A percentile compares a stretch with the other conserved stretches of the same genome.
Evolutionary conservation across 2,329 filamentous ascomycete species (phyloP).

Genomic region (Thermothelomyces thermophilus): DNA sequence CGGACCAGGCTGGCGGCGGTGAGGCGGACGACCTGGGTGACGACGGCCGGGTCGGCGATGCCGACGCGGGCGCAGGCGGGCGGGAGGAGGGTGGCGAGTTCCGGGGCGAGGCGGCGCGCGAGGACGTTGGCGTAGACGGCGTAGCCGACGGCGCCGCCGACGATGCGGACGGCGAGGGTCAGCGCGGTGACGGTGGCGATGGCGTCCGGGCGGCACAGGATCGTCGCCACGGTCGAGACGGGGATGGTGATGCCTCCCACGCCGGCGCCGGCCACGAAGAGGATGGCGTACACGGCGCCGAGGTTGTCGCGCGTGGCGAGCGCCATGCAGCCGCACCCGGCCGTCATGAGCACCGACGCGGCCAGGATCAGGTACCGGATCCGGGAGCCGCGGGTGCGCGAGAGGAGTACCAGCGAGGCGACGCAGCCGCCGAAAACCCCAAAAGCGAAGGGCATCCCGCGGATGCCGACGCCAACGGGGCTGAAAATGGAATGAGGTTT

Average conservation of each 20-base stretch:
- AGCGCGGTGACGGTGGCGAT: conserved; percentile 64
- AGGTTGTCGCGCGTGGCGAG: conserved; percentile 47
- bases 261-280: conserved; percentile 56
- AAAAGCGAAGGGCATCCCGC: conserved; percentile 58
- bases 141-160: conserved; percentile 61
- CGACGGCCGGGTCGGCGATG: conserved; percentile 41
- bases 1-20: conserved; percentile 47
- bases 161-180: conserved; percentile 61
- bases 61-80: conserved; percentile 43
- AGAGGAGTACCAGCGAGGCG: conserved; percentile 51
- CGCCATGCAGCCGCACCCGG: conserved; percentile 50
- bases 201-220: conserved; percentile 59
- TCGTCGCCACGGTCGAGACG: conserved; percentile 60
- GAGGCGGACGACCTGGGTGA: conserved; percentile 45
- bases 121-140: conserved; percentile 53
- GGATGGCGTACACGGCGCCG: conserved; percentile 46
- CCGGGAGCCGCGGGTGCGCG: conserved; percentile 45
- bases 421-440: conserved; percentile 56
- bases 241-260: conserved; percentile 64
- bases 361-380: conserved; percentile 55
- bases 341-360: conserved; percentile 58
- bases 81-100: conserved; percentile 43
- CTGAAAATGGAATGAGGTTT: background rate
- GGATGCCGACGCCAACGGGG: conserved; percentile 56
- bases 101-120: conserved; percentile 38